phyloP scores from a whole-genome alignment of 2,329 filamentous ascomycete species.

The Fusarium fujikuroi region DNA sequence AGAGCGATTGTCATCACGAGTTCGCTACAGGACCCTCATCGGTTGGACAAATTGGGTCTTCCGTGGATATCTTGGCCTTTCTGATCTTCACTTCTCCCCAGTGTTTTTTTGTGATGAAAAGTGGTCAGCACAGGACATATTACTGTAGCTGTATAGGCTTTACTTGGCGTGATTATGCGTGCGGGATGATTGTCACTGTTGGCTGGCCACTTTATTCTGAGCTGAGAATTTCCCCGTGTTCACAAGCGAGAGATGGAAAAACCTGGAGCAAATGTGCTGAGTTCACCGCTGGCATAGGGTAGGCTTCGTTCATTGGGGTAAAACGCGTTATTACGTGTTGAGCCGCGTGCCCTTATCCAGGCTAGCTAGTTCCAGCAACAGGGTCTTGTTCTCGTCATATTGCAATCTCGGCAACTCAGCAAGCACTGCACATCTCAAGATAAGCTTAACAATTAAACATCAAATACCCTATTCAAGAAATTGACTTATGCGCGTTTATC shows the following conservation, averaged over 20 bases:
- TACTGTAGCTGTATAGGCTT: neutral
- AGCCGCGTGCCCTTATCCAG: too few relatives aligned
- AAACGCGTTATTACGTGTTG: too few relatives aligned
- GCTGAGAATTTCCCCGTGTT: neutral
- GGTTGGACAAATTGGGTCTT: constrained; percentile 1
- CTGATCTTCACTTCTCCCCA: neutral
- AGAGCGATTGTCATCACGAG: neutral
- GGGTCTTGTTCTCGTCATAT: too few relatives aligned
- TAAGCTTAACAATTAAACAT: neutral
- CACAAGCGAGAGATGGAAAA: neutral
- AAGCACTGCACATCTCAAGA: neutral
- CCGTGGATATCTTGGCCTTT: neutral
- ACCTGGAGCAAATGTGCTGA: too few relatives aligned
- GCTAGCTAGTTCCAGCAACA: too few relatives aligned
- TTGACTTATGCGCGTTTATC: neutral
- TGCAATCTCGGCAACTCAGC: neutral
- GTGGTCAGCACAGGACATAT: neutral
- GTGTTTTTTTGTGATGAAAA: neutral
- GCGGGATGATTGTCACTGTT: neutral
- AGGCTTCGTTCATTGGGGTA: too few relatives aligned
- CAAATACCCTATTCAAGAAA: neutral
- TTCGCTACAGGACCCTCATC: neutral
- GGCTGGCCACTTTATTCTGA: too few relatives aligned
- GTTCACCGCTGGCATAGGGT: too few relatives aligned
- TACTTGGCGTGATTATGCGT: neutral